Conservation (phyloP, 345 rosid genomes). For the Arabidopsis suecica region DNA sequence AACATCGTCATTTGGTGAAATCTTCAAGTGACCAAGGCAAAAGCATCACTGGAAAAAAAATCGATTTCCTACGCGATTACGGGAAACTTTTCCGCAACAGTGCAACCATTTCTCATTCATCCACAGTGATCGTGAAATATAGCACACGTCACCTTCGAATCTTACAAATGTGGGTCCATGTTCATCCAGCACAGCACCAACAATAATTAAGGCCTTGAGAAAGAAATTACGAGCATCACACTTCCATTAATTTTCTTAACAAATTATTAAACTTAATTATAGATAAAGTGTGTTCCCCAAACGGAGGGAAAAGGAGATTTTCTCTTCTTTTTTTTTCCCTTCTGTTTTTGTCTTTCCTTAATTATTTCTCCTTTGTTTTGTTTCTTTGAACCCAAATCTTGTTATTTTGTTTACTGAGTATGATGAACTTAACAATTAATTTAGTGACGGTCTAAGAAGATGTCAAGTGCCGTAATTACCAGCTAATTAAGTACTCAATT, state of each 20-base stretch:
- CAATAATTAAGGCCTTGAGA: slow-evolving; percentile 40
- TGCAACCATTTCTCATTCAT: not conserved
- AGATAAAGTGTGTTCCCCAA: slow-evolving; percentile 40
- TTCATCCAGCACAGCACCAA: slow-evolving; percentile 32
- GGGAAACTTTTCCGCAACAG: not conserved
- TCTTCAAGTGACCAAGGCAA: not conserved
- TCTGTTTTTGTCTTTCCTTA: too few species aligned
- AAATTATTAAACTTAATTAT: not conserved
- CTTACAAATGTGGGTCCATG: slow-evolving; percentile 17
- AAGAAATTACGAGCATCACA: slow-evolving; percentile 25
- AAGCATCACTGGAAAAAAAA: not conserved
- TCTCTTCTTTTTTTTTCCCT: not conserved
- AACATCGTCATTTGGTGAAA: not conserved
- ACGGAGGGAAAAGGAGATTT: slow-evolving; percentile 35
- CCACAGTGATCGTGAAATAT: not conserved
- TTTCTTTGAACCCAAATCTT: not conserved
- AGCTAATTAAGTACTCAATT: not conserved
- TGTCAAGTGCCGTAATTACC: slow-evolving; percentile 22
- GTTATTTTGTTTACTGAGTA: slow-evolving; percentile 1
- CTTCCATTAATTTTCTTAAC: slow-evolving; percentile 4
- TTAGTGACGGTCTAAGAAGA: not conserved
- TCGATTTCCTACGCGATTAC: too few species aligned
- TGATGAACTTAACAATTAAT: not conserved
- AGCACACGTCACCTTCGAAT: slow-evolving; percentile 26
- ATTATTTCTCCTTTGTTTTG: not conserved